Percentiles rank a stretch among this genome's conserved stretches.
Evolutionary conservation across 805 yeast species (phyloP).

Genomic region (Candida tammaniensis): DNA sequence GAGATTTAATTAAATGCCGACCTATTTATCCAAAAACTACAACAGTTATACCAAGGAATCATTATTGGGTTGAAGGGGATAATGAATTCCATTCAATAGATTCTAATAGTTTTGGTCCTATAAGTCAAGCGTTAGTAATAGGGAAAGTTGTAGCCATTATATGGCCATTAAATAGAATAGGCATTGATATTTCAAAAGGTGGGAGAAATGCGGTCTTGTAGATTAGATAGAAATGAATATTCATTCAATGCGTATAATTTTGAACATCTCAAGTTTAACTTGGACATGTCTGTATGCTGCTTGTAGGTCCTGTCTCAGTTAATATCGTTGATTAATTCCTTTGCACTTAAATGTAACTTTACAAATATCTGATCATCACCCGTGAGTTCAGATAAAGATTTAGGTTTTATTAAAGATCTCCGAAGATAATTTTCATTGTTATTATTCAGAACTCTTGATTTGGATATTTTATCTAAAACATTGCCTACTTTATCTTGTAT

Average conservation of each 20-base stretch:
- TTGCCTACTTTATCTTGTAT: constrained; percentile 25
- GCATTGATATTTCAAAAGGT: constrained; percentile 22
- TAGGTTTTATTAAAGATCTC: constrained; percentile 54
- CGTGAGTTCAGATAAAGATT: constrained; percentile 52
- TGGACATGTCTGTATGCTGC: too few relatives aligned
- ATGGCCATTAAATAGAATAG: constrained; percentile 55
- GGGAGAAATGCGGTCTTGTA: constrained; percentile 21
- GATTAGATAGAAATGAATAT: neutral
- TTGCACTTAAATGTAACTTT: constrained; percentile 63
- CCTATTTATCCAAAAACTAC: constrained; percentile 63
- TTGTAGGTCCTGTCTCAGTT: neutral
- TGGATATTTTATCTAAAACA: constrained; percentile 8
- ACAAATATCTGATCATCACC: constrained; percentile 53
- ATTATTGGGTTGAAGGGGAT: constrained; percentile 95
- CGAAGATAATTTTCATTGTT: constrained; percentile 55
- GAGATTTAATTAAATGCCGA: constrained; percentile 63
- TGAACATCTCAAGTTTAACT: too few relatives aligned
- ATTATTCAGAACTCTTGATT: constrained; percentile 7
- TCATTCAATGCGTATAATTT: too few relatives aligned
- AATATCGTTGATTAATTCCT: constrained; percentile 41
- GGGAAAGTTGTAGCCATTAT: constrained; percentile 71
- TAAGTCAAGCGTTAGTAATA: constrained; percentile 73
- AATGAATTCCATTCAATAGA: constrained; percentile 75
- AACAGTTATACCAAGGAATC: constrained; percentile 70
- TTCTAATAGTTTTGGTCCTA: constrained; percentile 85